phyloP scores from a whole-genome alignment of 169 alveolate genomes.

The Plasmodium vivax region DNA sequence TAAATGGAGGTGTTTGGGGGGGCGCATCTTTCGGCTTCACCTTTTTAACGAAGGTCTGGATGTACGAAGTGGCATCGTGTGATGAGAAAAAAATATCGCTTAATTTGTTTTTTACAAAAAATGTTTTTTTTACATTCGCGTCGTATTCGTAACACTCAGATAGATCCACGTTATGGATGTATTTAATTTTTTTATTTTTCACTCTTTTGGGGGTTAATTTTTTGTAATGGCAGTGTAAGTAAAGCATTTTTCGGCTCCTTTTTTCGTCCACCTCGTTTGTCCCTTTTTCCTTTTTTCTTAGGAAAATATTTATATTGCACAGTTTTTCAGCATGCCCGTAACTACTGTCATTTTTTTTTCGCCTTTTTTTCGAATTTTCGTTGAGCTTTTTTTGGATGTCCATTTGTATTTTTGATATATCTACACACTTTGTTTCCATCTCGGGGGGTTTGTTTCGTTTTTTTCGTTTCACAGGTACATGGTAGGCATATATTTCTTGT shows the following conservation, averaged over 20 bases:
- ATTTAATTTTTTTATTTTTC: constrained; percentile 69
- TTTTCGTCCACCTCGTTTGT: not conserved
- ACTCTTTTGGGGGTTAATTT: constrained; percentile 20
- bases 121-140: constrained; percentile 17
- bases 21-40: not conserved
- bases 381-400: not conserved
- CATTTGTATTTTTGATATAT: not conserved
- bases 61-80: constrained; percentile 9
- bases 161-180: constrained; percentile 33
- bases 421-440: not conserved
- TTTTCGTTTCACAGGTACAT: constrained; percentile 23
- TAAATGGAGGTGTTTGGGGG: not conserved
- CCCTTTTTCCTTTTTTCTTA: constrained; percentile 5
- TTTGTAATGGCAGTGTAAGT: constrained; percentile 5
- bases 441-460: not conserved
- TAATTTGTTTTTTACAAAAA: constrained; percentile 60
- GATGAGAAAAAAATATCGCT: constrained; percentile 20
- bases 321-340: not conserved
- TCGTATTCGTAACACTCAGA: constrained; percentile 45
- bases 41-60: constrained; percentile 42
- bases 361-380: not conserved
- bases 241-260: not conserved
- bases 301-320: not conserved
- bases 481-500: constrained; percentile 13
- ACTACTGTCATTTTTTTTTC: not conserved